Base-by-base conservation (phyloP, 179 eudicot species). In the Sideroxylon spinosum region DNA sequence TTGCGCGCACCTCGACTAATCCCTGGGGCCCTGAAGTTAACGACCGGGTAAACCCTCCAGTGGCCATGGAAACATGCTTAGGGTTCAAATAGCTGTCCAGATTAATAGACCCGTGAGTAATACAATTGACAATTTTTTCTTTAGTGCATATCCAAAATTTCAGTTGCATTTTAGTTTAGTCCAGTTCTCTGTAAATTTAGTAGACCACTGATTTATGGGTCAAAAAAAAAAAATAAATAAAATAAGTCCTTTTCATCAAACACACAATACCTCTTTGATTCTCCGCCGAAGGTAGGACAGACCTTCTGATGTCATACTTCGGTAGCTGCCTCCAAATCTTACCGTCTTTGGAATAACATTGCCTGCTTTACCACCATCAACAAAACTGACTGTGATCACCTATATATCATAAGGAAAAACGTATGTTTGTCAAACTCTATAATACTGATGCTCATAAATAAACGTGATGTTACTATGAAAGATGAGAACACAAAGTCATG, bases 321-420 rank as follows among this genome's bases (percentile, higher is more conserved):
- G 82, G 79, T 82, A 90, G 65, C 89, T 88, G 23, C 93, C 93
- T 71, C 93, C 91, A 73, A 90, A 84, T 74, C 74, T 86, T 4
- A 88, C 89, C 48, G 76, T 87, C 77, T 85, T 86, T 6, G 93
- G 90, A 37, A 80, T 84, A 16, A 79, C 89, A 78, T 88, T 87
- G 37, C 77, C 83, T 12, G 81, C 90, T 23, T 84, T 77, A 56
- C 88, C 86, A 44, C 86, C 87, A 8, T 80, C 66, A 32, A 90
- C 76, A 28, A 84, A 67, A 60, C 86, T 81, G 68, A 90, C 85
- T 3, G 91, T 67, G 70, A 88, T 85, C 52, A 90, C 93, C 93
- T 90, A 63, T 46, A 53, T 65, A 49, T 23, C 48, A 22, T 5
- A 2, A 2, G 2, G 3, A 6, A 49, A 63, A 55, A 1, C 11